phyloP scores from a whole-genome alignment of 2,329 filamentous ascomycete genomes.

The Ascochyta fabae region DNA sequence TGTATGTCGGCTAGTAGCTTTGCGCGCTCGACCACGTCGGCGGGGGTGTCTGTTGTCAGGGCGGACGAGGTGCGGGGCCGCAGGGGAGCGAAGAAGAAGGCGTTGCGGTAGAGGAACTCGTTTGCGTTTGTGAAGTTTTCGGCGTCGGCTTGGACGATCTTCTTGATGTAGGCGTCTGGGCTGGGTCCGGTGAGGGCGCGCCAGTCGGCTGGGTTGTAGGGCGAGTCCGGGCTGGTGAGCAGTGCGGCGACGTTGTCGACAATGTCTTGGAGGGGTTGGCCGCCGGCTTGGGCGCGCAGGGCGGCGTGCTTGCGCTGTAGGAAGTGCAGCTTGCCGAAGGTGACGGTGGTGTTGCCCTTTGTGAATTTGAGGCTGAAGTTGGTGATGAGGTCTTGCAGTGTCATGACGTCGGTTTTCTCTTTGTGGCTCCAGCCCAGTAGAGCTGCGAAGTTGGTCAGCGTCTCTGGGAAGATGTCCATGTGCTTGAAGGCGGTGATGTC shows the following conservation, averaged over 20 bases:
- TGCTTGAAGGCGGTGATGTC: slow-evolving; percentile 65
- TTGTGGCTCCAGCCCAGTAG: slow-evolving; percentile 83
- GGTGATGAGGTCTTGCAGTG: slow-evolving; percentile 71
- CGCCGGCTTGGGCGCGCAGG: slow-evolving; percentile 54
- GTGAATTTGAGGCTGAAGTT: slow-evolving; percentile 89
- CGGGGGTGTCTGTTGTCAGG: neutral
- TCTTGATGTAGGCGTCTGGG: slow-evolving; percentile 56
- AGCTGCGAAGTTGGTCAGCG: slow-evolving; percentile 80
- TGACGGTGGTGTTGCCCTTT: slow-evolving; percentile 84
- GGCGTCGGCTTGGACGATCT: slow-evolving; percentile 61
- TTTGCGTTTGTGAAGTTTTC: slow-evolving; percentile 64
- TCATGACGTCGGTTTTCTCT: slow-evolving; percentile 72
- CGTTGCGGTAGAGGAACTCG: slow-evolving; percentile 63
- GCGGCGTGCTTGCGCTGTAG: slow-evolving; percentile 76
- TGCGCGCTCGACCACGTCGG: slow-evolving; percentile 26
- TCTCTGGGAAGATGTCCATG: slow-evolving; percentile 67
- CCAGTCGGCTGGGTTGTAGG: slow-evolving; percentile 32
- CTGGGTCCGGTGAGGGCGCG: slow-evolving; percentile 23
- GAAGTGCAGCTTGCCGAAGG: slow-evolving; percentile 78
- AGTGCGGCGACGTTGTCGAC: slow-evolving; percentile 40
- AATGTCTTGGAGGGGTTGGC: slow-evolving; percentile 49
- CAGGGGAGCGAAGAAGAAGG: slow-evolving; percentile 62
- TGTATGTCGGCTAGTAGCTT: slow-evolving; percentile 27
- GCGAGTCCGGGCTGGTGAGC: slow-evolving; percentile 38
- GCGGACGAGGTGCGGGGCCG: slow-evolving; percentile 15